phyloP scores from a whole-genome alignment of 768 basidiomycete species.

The Pleurotus citrinopileatus region DNA sequence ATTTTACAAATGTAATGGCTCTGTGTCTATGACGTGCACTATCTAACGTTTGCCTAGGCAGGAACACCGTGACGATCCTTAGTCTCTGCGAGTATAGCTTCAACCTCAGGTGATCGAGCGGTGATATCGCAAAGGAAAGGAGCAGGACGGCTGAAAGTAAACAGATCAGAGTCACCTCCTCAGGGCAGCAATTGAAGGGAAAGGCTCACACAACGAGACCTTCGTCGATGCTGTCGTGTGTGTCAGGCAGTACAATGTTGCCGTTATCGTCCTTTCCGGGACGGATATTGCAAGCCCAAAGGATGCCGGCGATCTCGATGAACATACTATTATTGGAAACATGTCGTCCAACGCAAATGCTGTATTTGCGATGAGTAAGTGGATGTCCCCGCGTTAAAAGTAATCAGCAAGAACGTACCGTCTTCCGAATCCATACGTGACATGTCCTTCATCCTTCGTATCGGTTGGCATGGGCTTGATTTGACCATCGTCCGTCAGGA shows the following conservation, averaged over 20 bases:
- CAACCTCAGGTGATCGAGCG: neutral
- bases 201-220: slow-evolving; percentile 16
- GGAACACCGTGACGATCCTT: slow-evolving; percentile 6
- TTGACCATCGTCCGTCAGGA: slow-evolving; percentile 21
- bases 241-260: slow-evolving; percentile 12
- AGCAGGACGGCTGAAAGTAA: neutral
- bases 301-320: slow-evolving; percentile 27
- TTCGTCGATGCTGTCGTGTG: slow-evolving; percentile 11
- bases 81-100: neutral
- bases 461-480: slow-evolving; percentile 17
- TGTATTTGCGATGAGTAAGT: neutral
- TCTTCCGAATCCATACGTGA: slow-evolving; percentile 28
- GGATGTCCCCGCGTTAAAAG: too few species aligned
- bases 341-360: slow-evolving; percentile 31
- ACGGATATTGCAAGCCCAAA: slow-evolving; percentile 22
- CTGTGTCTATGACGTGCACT: too few species aligned
- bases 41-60: too few species aligned
- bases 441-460: slow-evolving; percentile 29
- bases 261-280: slow-evolving; percentile 10
- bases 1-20: too few species aligned
- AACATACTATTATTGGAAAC: slow-evolving; percentile 31
- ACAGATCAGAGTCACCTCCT: neutral
- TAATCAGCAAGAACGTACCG: slow-evolving; percentile 12
- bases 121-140: slow-evolving; percentile 9
- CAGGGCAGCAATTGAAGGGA: neutral